Evolutionary conservation across 345 rosid species (phyloP).

Genomic region (Eucalyptus melliodora): DNA sequence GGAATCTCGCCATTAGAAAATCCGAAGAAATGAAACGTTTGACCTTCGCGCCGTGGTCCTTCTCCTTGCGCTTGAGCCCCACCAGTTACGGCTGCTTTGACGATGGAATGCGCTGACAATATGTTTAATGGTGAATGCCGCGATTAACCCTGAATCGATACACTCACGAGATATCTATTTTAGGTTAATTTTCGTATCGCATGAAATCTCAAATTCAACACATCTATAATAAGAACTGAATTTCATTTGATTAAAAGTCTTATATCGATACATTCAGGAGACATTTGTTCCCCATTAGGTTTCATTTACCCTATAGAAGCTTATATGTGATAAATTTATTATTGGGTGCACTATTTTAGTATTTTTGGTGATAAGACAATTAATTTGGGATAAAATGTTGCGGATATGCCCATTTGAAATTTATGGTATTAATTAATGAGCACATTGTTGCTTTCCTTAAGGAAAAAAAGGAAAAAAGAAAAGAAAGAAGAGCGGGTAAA

Average conservation of each 20-base stretch:
- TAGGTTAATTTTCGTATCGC: background rate
- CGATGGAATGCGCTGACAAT: background rate
- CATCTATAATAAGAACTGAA: background rate
- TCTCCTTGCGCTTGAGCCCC: background rate
- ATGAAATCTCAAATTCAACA: background rate
- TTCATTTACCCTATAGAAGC: background rate
- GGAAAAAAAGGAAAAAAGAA: background rate
- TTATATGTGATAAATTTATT: background rate
- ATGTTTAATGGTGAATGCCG: background rate
- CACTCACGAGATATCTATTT: rapidly evolving
- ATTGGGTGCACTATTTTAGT: too few species aligned
- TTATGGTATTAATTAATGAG: background rate
- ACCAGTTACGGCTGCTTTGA: background rate
- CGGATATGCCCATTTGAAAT: background rate
- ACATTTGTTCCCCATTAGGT: background rate
- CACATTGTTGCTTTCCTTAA: background rate
- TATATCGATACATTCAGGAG: rapidly evolving
- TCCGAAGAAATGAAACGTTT: background rate
- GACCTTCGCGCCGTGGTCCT: background rate
- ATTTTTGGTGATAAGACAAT: background rate
- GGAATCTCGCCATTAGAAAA: background rate
- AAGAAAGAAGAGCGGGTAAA: background rate
- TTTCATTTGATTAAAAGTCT: rapidly evolving
- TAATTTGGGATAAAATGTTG: background rate
- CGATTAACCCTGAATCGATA: background rate